Base-by-base conservation (phyloP, 768 basidiomycete genomes). In the Mycena alexandri region DNA sequence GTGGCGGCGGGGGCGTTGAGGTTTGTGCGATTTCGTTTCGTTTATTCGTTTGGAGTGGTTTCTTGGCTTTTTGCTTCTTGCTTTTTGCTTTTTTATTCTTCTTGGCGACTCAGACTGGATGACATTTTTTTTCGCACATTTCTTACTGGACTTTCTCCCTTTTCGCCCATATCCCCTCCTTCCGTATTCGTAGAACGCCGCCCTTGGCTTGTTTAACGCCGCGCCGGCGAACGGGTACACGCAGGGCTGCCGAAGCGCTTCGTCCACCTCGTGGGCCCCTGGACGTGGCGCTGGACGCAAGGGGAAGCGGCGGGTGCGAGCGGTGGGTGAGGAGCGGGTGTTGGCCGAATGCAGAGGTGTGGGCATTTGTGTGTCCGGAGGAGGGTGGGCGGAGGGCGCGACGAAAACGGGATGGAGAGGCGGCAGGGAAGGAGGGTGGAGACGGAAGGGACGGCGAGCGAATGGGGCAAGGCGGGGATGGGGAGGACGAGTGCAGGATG, bases 161-260 rank as follows among this genome's bases (percentile, higher is more conserved):
- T n/a, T n/a, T n/a, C n/a, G n/a, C n/a, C n/a, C n/a, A n/a, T n/a
- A n/a, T n/a, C n/a, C n/a, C n/a, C n/a, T n/a, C n/a, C n/a, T n/a
- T n/a, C n/a, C n/a, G n/a, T n/a, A n/a, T n/a, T n/a, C n/a, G n/a
- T n/a, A n/a, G n/a, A n/a, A n/a, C n/a, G n/a, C n/a, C n/a, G n/a
- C n/a, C n/a, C n/a, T n/a, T n/a, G n/a, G n/a, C n/a, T n/a, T n/a
- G n/a, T n/a, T n/a, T n/a, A n/a, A n/a, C 33, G 75, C 83, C 5
- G 93, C 96, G 72, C 92, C 94, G 0, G 85, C 94, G 69, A 97
- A 96, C 73, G 91, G 90, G n/a, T 98, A 97, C 73, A 88, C 90
- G 0, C 88, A 90, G 19, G 95, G 95, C 12, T 92, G 79, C 92
- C 94, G 36, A 95, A 95, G 74, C 92, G 92, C 0, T 90, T 88